Evolutionary conservation across 1,139 yeast genomes (phyloP), one percentile per base, ranked within the genome.

Genomic region (Magnusiomyces magnusii): DNA sequence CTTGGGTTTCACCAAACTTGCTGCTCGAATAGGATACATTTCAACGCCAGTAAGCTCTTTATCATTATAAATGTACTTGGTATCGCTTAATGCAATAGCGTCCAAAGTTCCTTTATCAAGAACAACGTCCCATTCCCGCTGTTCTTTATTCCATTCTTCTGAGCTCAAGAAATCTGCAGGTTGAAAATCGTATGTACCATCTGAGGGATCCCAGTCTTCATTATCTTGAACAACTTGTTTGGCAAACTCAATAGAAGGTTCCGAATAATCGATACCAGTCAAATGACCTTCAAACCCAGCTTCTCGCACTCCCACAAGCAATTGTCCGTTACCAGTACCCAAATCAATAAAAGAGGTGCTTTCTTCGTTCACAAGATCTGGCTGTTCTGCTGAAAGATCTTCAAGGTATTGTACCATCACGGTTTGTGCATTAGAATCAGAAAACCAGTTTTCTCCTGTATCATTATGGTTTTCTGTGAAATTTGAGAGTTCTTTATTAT

Each of bases 241-340:
- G 1, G 98, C 93, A 73, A 93, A 87, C 56, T 78, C 76, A 0
- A 92, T 84, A 2, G 97, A 88, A 24, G 83, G 82, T 34, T 82
- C 83, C 15, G 96, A 86, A 70, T 93, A 93, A 71, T 93, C 99
- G 15, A 93, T 78, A 0, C 99, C 99, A 10, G 83, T 68, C 71
- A 87, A 65, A 54, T 66, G 62, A 41, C 83, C 80, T 55, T 71
- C 62, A 67, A 81, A 77, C 19, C 82, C 84, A 1, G 70, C 75
- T 69, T 86, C 91, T 53, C 87, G 84, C 54, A 93, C 69, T 58
- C 85, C 81, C 67, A 92, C 88, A 52, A 93, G 71, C 53, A 93
- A 75, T 70, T 91, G 97, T 0, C 99, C 99, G 71, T 93, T 93
- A 0, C 99, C 99, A 0, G 98, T 91, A 0, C 99, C 99, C 53